Conservation (phyloP, 139 green algal genomes). For the Chlamydomonas schloesseri region DNA sequence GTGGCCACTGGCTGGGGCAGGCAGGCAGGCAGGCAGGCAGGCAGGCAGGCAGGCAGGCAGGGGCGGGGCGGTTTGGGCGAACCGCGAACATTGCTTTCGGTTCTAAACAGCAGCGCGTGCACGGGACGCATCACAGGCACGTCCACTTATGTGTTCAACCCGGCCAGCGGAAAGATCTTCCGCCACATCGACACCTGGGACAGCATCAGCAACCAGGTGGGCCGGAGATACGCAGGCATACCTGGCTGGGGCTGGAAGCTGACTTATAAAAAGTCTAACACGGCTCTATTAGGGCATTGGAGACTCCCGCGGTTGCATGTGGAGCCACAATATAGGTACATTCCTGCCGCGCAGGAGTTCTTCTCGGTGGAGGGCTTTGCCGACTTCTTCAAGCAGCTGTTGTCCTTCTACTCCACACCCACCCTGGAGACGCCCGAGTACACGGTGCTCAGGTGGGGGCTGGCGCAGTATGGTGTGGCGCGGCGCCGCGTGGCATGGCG, state of each 20-base stretch:
- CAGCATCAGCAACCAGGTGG: slow-evolving; percentile 61
- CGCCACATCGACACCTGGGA: slow-evolving; percentile 72
- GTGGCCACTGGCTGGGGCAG: neutral
- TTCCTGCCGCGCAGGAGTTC: slow-evolving; percentile 57
- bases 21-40: too few relatives aligned
- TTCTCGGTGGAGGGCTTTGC: slow-evolving; percentile 61
- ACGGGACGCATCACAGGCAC: slow-evolving; percentile 48
- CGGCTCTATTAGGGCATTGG: too few relatives aligned
- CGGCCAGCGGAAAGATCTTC: slow-evolving; percentile 57
- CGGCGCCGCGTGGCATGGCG: too few relatives aligned
- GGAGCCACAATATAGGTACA: too few relatives aligned
- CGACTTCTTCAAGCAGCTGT: slow-evolving; percentile 52
- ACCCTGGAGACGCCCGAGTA: slow-evolving; percentile 57
- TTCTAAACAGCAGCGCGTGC: too few relatives aligned
- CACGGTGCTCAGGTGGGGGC: slow-evolving; percentile 52
- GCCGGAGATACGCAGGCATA: neutral
- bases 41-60: too few relatives aligned
- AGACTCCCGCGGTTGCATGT: too few relatives aligned
- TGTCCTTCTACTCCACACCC: slow-evolving; percentile 32
- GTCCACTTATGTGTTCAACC: slow-evolving; percentile 67
- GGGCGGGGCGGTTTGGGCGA: too few relatives aligned
- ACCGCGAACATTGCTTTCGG: too few relatives aligned
- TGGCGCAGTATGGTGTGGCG: neutral
- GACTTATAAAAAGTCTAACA: too few relatives aligned
- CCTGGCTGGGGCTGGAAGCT: too few relatives aligned